These are phyloP conservation scores for Naematelia aurantialba DNA, from an alignment of 768 basidiomycete genomes.

Conservation along the genomic window DNA sequence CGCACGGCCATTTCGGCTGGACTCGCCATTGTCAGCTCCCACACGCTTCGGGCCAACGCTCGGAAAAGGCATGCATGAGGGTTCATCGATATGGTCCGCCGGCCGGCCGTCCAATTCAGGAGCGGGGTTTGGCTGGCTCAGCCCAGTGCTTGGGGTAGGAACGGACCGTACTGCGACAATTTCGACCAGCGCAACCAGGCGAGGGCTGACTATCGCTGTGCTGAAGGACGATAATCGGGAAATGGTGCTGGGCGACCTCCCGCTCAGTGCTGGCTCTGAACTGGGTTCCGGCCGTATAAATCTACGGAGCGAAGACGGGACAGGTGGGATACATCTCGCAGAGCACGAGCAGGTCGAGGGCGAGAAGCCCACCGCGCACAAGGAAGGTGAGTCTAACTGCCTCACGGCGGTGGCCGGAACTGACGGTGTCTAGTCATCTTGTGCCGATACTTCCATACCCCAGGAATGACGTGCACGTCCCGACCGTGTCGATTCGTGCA, in stretches of 20 bases:
- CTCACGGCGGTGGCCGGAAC: neutral
- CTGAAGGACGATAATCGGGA: constrained; percentile 28
- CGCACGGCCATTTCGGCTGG: neutral
- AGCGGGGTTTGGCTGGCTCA: constrained; percentile 30
- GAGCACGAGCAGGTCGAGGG: neutral
- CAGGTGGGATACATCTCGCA: neutral
- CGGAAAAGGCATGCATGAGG: neutral
- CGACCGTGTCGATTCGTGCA: constrained; percentile 50
- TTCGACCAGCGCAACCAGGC: constrained; percentile 10
- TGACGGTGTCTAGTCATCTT: constrained; percentile 39
- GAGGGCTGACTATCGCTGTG: constrained; percentile 39
- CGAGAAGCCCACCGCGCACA: constrained; percentile 6
- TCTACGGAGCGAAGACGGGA: constrained; percentile 1
- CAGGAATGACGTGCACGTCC: constrained; percentile 48
- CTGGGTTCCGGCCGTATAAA: constrained; percentile 4
- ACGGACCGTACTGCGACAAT: constrained; percentile 15
- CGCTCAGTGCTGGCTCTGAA: constrained; percentile 23
- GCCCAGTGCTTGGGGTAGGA: constrained; percentile 21
- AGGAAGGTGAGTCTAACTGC: constrained; percentile 22
- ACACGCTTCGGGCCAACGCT: neutral
- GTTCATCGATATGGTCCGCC: constrained; percentile 35
- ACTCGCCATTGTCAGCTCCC: neutral
- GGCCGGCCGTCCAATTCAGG: constrained; percentile 8
- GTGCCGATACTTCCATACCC: constrained; percentile 49
- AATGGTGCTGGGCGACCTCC: constrained; percentile 20